Conservation (phyloP, 2,329 filamentous ascomycete species). For the Hymenoscyphus albidus region DNA sequence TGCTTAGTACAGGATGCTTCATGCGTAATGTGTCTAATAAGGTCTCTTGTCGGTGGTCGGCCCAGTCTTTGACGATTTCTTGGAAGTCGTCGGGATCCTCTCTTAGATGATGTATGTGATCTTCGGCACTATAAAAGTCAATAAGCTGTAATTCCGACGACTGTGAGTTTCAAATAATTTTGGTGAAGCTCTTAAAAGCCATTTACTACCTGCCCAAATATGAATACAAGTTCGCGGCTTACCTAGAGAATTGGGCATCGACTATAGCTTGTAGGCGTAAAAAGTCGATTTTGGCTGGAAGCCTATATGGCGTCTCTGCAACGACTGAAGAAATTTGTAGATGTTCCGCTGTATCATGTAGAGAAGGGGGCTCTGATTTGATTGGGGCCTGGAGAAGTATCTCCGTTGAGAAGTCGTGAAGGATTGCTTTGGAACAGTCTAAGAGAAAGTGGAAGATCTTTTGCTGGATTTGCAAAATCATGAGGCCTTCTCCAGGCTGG, state of each 20-base stretch:
- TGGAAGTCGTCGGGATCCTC: conserved; percentile 58
- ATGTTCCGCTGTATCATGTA: conserved; percentile 35
- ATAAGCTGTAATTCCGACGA: no score
- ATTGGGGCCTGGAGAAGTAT: conserved; percentile 35
- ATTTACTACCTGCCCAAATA: no score
- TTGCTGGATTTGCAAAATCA: conserved; percentile 50
- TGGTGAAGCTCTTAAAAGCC: no score
- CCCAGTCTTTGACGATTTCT: conserved; percentile 40
- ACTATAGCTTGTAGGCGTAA: not conserved
- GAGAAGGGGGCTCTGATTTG: conserved; percentile 39
- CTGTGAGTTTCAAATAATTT: no score
- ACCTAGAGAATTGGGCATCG: not conserved
- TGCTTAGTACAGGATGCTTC: conserved; percentile 19
- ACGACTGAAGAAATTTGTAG: conserved; percentile 40
- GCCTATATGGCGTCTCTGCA: conserved; percentile 50
- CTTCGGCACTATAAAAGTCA: conserved; percentile 39
- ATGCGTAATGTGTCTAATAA: conserved; percentile 40
- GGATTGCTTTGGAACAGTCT: conserved; percentile 39
- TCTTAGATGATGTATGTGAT: conserved; percentile 52
- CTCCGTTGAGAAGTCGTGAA: conserved; percentile 46
- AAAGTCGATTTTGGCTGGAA: conserved; percentile 44
- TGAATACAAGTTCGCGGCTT: not conserved
- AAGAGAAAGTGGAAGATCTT: conserved; percentile 47
- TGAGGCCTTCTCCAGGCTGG: conserved; percentile 44
- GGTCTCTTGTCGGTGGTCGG: conserved; percentile 45